Percentiles rank a stretch among this genome's conserved stretches.
Conservation (phyloP, 345 rosid genomes). For the Noccaea bulbosa region DNA sequence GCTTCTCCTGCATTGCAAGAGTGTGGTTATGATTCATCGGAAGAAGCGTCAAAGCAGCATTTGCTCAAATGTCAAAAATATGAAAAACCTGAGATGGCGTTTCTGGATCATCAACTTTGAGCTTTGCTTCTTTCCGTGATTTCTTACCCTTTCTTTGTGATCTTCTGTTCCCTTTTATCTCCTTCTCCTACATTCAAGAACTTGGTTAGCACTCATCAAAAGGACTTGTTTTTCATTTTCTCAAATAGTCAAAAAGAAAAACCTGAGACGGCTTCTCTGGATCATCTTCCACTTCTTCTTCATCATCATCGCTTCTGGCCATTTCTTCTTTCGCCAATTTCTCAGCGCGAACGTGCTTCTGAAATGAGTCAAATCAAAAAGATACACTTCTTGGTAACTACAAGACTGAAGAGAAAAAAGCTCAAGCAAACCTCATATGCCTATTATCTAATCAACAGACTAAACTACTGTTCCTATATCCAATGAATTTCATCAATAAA, state of each 20-base stretch:
- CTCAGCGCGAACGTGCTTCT: slow-evolving; percentile 37
- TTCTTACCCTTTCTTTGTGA: slow-evolving; percentile 32
- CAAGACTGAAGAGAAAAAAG: not conserved
- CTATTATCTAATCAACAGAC: no score
- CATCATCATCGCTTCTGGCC: slow-evolving; percentile 13
- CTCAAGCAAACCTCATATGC: slow-evolving; percentile 6
- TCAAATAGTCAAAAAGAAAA: slow-evolving; percentile 8
- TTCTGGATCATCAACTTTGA: not conserved
- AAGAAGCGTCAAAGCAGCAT: slow-evolving; percentile 11
- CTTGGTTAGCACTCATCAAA: slow-evolving; percentile 11
- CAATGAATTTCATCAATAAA: not conserved
- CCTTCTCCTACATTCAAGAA: slow-evolving; percentile 28
- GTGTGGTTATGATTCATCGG: slow-evolving; percentile 13
- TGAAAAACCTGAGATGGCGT: slow-evolving; percentile 28
- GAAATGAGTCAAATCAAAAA: slow-evolving; percentile 15
- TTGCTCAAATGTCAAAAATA: not conserved
- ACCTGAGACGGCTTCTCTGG: slow-evolving; percentile 34
- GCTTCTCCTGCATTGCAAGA: slow-evolving; percentile 32
- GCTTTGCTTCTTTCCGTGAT: slow-evolving; percentile 24
- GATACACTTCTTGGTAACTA: not conserved
- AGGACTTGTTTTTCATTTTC: not conserved
- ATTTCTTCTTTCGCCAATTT: slow-evolving; percentile 21
- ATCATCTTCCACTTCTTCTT: slow-evolving; percentile 21
- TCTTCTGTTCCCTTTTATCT: slow-evolving; percentile 33
- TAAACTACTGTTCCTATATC: no score